phyloP scores from a whole-genome alignment of 352 stramenopile species.

The Phytophthora kernoviae region DNA sequence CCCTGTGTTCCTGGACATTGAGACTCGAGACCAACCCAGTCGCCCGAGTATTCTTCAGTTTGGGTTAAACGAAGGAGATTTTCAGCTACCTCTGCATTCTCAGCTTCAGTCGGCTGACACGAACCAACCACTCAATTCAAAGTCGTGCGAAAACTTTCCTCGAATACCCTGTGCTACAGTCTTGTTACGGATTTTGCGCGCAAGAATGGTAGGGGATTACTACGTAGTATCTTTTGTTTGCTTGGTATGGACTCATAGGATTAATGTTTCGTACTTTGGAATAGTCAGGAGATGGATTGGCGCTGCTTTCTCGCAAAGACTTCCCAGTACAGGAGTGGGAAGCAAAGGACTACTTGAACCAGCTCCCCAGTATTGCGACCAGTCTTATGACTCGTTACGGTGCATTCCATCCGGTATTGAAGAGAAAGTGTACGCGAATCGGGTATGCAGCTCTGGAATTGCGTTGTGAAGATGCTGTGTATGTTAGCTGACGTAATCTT shows the following conservation, averaged over 20 bases:
- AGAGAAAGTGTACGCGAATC: constrained; percentile 62
- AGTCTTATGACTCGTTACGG: constrained; percentile 57
- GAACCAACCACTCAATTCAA: constrained; percentile 38
- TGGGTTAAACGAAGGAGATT: constrained; percentile 66
- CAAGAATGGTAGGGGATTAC: constrained; percentile 49
- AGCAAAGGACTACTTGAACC: constrained; percentile 47
- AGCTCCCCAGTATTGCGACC: constrained; percentile 49
- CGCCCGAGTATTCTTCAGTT: constrained; percentile 60
- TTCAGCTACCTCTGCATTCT: constrained; percentile 80
- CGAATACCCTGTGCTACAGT: constrained; percentile 82
- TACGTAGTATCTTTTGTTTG: no score
- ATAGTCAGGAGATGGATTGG: constrained; percentile 53
- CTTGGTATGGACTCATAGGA: not conserved
- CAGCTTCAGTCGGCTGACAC: constrained; percentile 43
- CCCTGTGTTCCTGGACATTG: constrained; percentile 74
- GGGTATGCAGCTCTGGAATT: constrained; percentile 30
- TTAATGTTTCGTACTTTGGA: not conserved
- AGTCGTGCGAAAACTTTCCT: constrained; percentile 40
- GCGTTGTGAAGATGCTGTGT: not conserved
- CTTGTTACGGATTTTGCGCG: constrained; percentile 65
- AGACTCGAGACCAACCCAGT: constrained; percentile 54
- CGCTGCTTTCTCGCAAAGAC: constrained; percentile 60
- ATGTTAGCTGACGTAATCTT: not conserved
- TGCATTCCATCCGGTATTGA: constrained; percentile 55
- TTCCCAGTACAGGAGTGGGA: constrained; percentile 56